phyloP scores from a whole-genome alignment of 352 stramenopile genomes.

The Stephanocyclus meneghinianus region DNA sequence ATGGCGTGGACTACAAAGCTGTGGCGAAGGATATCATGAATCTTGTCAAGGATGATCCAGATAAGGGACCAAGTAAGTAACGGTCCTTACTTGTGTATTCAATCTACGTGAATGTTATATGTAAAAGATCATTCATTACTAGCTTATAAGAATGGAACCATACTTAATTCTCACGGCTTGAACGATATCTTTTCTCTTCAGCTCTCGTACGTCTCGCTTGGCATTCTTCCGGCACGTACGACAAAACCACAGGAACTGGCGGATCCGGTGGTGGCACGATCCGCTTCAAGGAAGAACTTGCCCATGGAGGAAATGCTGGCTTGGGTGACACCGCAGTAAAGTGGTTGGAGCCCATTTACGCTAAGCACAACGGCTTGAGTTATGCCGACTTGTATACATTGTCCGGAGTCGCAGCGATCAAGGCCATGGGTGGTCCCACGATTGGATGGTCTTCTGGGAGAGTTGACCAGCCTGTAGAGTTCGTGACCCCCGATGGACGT shows the following conservation, averaged over 20 bases:
- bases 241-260: slow-evolving; percentile 85
- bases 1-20: slow-evolving; percentile 57
- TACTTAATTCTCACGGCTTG: neutral
- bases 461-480: slow-evolving; percentile 47
- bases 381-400: slow-evolving; percentile 85
- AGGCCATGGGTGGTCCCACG: slow-evolving; percentile 52
- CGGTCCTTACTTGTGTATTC: too few species aligned
- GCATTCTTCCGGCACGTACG: slow-evolving; percentile 89
- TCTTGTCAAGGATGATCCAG: slow-evolving; percentile 88
- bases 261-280: slow-evolving; percentile 87
- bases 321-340: slow-evolving; percentile 87
- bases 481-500: slow-evolving; percentile 61
- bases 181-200: neutral
- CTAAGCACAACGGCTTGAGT: slow-evolving; percentile 85
- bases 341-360: slow-evolving; percentile 90
- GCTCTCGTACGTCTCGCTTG: slow-evolving; percentile 82
- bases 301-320: slow-evolving; percentile 91
- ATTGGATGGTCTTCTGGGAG: slow-evolving; percentile 57
- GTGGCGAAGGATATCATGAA: slow-evolving; percentile 83
- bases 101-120: slow-evolving; percentile 11
- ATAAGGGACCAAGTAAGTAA: slow-evolving; percentile 86
- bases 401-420: slow-evolving; percentile 61
- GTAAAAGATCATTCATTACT: neutral
- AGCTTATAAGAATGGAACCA: neutral
- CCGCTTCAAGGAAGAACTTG: slow-evolving; percentile 88